These are phyloP conservation scores for Chenopodium suecicum DNA, from an alignment of 148 eudicot genomes.

Conservation along the genomic window DNA sequence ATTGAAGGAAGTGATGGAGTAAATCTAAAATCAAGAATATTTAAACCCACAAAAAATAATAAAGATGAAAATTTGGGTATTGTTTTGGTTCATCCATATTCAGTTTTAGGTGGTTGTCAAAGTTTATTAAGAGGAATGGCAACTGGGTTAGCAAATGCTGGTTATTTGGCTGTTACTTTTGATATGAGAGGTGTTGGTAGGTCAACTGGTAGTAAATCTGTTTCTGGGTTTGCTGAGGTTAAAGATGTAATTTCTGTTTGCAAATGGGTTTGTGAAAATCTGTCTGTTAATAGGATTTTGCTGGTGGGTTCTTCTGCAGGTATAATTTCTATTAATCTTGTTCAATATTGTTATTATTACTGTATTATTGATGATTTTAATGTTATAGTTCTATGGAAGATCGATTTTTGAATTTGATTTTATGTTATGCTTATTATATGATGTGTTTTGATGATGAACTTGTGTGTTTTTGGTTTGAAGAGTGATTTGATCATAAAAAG, in stretches of 20 bases:
- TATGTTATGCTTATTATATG: not conserved
- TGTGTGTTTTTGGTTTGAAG: not conserved
- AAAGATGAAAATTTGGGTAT: constrained; percentile 29
- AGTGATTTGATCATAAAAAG: constrained; percentile 1
- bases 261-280: constrained; percentile 40
- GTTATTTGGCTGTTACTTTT: constrained; percentile 42
- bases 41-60: constrained; percentile 27
- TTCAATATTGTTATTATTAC: too few relatives aligned
- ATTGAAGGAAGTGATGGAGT: constrained; percentile 42
- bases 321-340: constrained; percentile 3
- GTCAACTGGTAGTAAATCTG: constrained; percentile 45
- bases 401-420: not conserved
- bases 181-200: constrained; percentile 55
- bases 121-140: constrained; percentile 46
- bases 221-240: constrained; percentile 48
- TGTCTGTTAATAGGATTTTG: constrained; percentile 32
- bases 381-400: not conserved
- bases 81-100: constrained; percentile 44
- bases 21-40: constrained; percentile 37
- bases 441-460: not conserved
- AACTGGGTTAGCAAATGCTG: constrained; percentile 40
- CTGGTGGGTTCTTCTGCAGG: constrained; percentile 59
- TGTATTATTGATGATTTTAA: not conserved
- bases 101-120: constrained; percentile 46
- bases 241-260: constrained; percentile 48